These are phyloP conservation scores for Metschnikowia matae DNA, from an alignment of 805 yeast species.

Conservation along the genomic window DNA sequence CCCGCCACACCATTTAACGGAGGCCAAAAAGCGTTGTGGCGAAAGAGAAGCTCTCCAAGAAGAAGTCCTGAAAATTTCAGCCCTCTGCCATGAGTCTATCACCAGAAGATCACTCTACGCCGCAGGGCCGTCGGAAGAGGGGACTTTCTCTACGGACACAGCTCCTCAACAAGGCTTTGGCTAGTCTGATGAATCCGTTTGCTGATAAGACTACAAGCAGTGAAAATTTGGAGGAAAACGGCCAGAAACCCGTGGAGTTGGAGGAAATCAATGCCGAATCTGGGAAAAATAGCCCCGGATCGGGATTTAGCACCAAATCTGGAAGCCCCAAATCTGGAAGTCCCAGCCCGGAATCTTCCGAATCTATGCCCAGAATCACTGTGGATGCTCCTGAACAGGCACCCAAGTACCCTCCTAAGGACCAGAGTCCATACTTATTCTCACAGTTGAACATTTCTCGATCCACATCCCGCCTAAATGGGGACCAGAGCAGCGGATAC, in stretches of 20 bases:
- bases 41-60: background rate
- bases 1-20: background rate
- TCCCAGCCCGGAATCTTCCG: background rate
- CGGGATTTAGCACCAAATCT: background rate
- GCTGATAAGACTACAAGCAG: slow-evolving; percentile 19
- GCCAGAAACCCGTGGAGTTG: slow-evolving; percentile 7
- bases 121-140: slow-evolving; percentile 43
- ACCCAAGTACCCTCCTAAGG: background rate
- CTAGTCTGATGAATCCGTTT: slow-evolving; percentile 17
- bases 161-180: slow-evolving; percentile 46
- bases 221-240: slow-evolving; percentile 9
- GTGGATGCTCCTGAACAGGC: slow-evolving; percentile 7
- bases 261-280: slow-evolving; percentile 3
- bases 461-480: slow-evolving; percentile 13
- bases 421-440: slow-evolving; percentile 4
- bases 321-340: slow-evolving; percentile 3
- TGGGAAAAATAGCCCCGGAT: no score
- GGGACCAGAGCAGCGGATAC: slow-evolving; percentile 1
- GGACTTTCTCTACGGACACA: slow-evolving; percentile 68
- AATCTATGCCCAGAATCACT: slow-evolving; percentile 2
- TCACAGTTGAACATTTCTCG: slow-evolving; percentile 7
- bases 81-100: background rate
- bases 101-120: slow-evolving; percentile 9
- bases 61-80: background rate
- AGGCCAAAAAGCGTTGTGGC: background rate